phyloP scores from a whole-genome alignment of 805 yeast genomes.

The Saturnispora zaruensis region DNA sequence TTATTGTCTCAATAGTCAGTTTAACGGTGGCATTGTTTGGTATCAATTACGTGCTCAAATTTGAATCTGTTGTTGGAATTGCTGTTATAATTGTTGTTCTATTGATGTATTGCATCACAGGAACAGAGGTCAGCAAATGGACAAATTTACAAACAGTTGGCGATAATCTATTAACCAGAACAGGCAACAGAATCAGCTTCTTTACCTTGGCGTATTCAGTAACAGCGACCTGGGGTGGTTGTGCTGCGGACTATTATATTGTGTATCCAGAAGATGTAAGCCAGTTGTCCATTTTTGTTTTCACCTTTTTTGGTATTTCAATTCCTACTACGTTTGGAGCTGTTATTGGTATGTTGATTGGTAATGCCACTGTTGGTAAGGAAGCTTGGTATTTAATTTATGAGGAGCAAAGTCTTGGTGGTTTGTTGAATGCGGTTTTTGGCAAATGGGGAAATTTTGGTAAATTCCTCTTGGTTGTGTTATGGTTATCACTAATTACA shows the following conservation, averaged over 20 bases:
- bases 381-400: constrained; percentile 53
- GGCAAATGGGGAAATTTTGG: constrained; percentile 70
- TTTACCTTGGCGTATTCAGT: constrained; percentile 68
- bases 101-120: constrained; percentile 55
- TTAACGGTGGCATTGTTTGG: constrained; percentile 70
- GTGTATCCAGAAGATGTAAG: constrained; percentile 68
- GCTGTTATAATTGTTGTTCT: constrained; percentile 64
- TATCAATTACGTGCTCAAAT: constrained; percentile 57
- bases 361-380: constrained; percentile 53
- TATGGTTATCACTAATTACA: constrained; percentile 68
- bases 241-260: constrained; percentile 78
- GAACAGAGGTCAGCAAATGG: constrained; percentile 34
- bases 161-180: constrained; percentile 32
- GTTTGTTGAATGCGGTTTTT: constrained; percentile 57
- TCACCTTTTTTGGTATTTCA: constrained; percentile 59
- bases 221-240: constrained; percentile 84
- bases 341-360: constrained; percentile 60
- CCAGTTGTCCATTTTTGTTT: constrained; percentile 41
- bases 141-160: constrained; percentile 31
- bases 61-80: constrained; percentile 58
- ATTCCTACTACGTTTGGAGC: constrained; percentile 74
- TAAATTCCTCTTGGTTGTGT: constrained; percentile 59
- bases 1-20: constrained; percentile 57
- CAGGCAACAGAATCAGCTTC: constrained; percentile 65
- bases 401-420: constrained; percentile 60